A percentile compares a stretch with the other conserved stretches of the same genome.
These are phyloP conservation scores for Phaffia tasmanica DNA, from an alignment of 768 basidiomycete genomes.

Conservation along the genomic window DNA sequence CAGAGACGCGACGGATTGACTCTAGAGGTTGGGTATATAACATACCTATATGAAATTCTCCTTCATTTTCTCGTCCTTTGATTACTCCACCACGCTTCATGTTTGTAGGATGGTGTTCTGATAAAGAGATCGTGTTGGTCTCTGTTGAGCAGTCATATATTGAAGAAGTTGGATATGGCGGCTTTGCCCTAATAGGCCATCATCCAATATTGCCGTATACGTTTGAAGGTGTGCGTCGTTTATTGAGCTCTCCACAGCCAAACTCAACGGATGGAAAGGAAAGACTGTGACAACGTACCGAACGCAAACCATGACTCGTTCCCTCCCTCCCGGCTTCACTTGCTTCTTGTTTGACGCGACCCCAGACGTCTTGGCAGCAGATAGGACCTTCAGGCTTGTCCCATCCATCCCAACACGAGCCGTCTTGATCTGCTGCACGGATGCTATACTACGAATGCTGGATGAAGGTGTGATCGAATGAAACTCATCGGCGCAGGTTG, in stretches of 20 bases:
- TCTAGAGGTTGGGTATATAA: background rate
- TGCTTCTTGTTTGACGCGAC: too few relatives aligned
- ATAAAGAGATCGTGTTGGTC: conserved; percentile 12
- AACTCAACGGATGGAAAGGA: background rate
- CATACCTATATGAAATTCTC: conserved; percentile 16
- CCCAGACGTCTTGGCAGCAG: too few relatives aligned
- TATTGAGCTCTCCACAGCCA: background rate
- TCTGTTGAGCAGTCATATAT: conserved; percentile 21
- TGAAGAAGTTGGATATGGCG: background rate
- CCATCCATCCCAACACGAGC: too few relatives aligned
- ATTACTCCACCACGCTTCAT: conserved; percentile 23
- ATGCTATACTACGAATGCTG: too few relatives aligned
- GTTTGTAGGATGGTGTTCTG: conserved; percentile 14
- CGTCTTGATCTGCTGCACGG: too few relatives aligned
- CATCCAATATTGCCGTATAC: background rate
- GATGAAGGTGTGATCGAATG: too few relatives aligned
- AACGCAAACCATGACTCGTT: conserved; percentile 17
- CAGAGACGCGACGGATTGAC: too few relatives aligned
- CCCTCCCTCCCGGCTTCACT: conserved; percentile 3
- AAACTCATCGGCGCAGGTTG: too few relatives aligned
- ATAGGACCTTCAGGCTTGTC: too few relatives aligned
- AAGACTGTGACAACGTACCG: background rate
- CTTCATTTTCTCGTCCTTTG: conserved; percentile 21
- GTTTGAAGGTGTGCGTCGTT: background rate
- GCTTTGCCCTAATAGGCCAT: conserved; percentile 7